Percentiles rank a stretch among this genome's conserved stretches.
phyloP scores from a whole-genome alignment of 768 basidiomycete genomes.

The Pleurotus djamor region DNA sequence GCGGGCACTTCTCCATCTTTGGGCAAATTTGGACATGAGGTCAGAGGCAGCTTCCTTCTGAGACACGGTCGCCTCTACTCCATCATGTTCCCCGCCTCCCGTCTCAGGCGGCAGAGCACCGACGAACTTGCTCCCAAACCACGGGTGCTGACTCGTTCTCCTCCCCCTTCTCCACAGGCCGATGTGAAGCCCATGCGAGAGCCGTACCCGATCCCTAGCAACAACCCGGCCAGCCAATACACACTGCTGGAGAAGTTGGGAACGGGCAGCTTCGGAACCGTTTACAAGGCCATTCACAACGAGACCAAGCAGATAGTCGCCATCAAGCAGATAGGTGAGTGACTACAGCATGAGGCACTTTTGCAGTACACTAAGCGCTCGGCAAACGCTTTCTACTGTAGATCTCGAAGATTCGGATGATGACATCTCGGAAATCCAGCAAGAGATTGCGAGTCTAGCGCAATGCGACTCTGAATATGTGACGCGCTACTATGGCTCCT shows the following conservation, averaged over 20 bases:
- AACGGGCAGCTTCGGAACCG: slow-evolving; percentile 93
- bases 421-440: slow-evolving; percentile 98
- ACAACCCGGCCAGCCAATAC: slow-evolving; percentile 87
- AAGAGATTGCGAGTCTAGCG: slow-evolving; percentile 95
- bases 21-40: slow-evolving; percentile 14
- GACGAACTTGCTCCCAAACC: slow-evolving; percentile 37
- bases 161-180: slow-evolving; percentile 46
- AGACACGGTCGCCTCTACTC: slow-evolving; percentile 13
- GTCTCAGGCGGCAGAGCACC: slow-evolving; percentile 40
- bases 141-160: slow-evolving; percentile 39
- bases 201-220: slow-evolving; percentile 70
- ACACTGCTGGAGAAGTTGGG: slow-evolving; percentile 95
- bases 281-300: slow-evolving; percentile 97
- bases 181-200: slow-evolving; percentile 45
- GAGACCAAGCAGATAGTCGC: slow-evolving; percentile 94
- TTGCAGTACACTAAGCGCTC: slow-evolving; percentile 7
- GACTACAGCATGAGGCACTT: slow-evolving; percentile 3
- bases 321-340: slow-evolving; percentile 94
- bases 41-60: slow-evolving; percentile 15
- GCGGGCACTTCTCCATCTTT: slow-evolving; percentile 11
- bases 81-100: slow-evolving; percentile 47
- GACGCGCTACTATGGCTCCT: slow-evolving; percentile 95
- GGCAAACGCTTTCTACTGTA: slow-evolving; percentile 24
- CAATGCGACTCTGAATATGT: slow-evolving; percentile 97
- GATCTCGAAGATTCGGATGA: slow-evolving; percentile 98